Evolutionary conservation across 441 rosid genomes (phyloP).

Genomic region (Jatropha podagrica): DNA sequence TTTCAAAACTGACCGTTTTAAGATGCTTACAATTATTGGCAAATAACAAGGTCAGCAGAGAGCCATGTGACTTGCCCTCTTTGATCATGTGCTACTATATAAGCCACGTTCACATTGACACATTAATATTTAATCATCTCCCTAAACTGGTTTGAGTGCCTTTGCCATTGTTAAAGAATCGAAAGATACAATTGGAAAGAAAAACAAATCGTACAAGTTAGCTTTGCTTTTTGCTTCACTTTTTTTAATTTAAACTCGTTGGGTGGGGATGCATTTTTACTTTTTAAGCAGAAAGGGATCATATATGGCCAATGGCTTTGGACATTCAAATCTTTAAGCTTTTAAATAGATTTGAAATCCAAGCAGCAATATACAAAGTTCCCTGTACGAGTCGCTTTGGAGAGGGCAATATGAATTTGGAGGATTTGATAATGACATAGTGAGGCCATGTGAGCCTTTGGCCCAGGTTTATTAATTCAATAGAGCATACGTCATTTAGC

Average conservation of each 20-base stretch:
- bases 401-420: not conserved
- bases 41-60: too few species aligned
- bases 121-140: too few species aligned
- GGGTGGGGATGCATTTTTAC: too few species aligned
- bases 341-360: not conserved
- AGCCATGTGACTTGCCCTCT: not conserved
- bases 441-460: slow-evolving; percentile 18
- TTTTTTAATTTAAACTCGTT: not conserved
- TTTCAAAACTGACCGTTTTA: slow-evolving; percentile 38
- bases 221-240: not conserved
- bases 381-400: not conserved
- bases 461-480: slow-evolving; percentile 16
- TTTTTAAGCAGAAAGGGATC: not conserved
- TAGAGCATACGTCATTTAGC: slow-evolving; percentile 26
- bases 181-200: not conserved
- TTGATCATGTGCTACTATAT: not conserved
- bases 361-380: not conserved
- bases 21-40: slow-evolving; percentile 9
- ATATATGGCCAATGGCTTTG: not conserved
- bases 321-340: not conserved
- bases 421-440: slow-evolving; percentile 6
- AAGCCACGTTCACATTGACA: not conserved
- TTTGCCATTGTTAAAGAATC: not conserved
- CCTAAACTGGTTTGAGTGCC: not conserved
- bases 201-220: not conserved